phyloP scores from a whole-genome alignment of 2,329 filamentous ascomycete genomes.

The Teratosphaeriaceae sp. region DNA sequence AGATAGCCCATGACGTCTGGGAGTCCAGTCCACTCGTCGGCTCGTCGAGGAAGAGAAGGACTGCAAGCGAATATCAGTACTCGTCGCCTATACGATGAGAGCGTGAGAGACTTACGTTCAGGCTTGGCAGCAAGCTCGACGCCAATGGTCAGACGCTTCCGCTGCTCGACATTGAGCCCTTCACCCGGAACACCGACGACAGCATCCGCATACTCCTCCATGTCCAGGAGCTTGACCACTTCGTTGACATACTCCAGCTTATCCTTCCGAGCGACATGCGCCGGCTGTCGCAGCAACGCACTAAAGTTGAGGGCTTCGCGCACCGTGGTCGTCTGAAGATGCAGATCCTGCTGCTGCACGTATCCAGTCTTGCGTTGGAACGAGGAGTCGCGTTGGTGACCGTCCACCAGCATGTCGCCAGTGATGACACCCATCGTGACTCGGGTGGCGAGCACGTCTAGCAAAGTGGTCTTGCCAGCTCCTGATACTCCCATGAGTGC shows the following conservation, averaged over 20 bases:
- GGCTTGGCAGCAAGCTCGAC: slow-evolving; percentile 91
- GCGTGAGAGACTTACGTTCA: slow-evolving; percentile 54
- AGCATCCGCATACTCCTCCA: slow-evolving; percentile 60
- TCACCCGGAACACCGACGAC: slow-evolving; percentile 44
- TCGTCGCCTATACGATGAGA: too few relatives aligned
- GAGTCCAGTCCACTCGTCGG: slow-evolving; percentile 84
- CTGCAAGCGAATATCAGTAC: too few relatives aligned
- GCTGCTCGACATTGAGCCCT: slow-evolving; percentile 62
- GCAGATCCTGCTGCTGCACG: slow-evolving; percentile 75
- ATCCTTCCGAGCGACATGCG: slow-evolving; percentile 62
- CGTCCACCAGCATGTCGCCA: slow-evolving; percentile 81
- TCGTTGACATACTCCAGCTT: slow-evolving; percentile 85
- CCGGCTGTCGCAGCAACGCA: slow-evolving; percentile 77
- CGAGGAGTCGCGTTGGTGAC: slow-evolving; percentile 63
- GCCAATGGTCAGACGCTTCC: slow-evolving; percentile 80
- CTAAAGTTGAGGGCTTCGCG: slow-evolving; percentile 84
- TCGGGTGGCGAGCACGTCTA: slow-evolving; percentile 79
- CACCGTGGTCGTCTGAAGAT: slow-evolving; percentile 76
- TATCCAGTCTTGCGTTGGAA: slow-evolving; percentile 93
- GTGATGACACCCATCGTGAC: slow-evolving; percentile 83
- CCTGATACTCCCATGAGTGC: slow-evolving; percentile 88
- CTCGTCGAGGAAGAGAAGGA: slow-evolving; percentile 84
- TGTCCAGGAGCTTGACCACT: slow-evolving; percentile 81
- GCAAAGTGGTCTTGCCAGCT: slow-evolving; percentile 87
- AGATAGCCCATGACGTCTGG: slow-evolving; percentile 58